A percentile compares a stretch with the other conserved stretches of the same genome.
These are phyloP conservation scores for Sclerospora graminicola DNA, from an alignment of 352 stramenopile genomes.

Conservation along the genomic window DNA sequence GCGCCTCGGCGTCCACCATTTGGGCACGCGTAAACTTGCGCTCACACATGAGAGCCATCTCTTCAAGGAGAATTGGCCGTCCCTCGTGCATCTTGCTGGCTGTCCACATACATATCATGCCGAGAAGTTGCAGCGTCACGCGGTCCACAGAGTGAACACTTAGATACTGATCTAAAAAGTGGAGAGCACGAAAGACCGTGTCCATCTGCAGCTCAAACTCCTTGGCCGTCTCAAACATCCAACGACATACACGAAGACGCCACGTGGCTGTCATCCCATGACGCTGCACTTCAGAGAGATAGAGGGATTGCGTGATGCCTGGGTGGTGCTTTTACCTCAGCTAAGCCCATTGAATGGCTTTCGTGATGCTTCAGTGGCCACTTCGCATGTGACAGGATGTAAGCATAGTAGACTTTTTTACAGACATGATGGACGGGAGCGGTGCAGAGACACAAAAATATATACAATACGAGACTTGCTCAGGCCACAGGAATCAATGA, in stretches of 20 bases:
- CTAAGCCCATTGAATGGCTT: slow-evolving; percentile 30
- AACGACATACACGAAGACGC: slow-evolving; percentile 62
- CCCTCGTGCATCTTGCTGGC: slow-evolving; percentile 69
- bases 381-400: slow-evolving; percentile 13
- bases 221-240: slow-evolving; percentile 73
- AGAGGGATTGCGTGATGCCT: slow-evolving; percentile 23
- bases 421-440: neutral
- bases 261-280: slow-evolving; percentile 56
- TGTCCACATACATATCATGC: slow-evolving; percentile 64
- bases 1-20: slow-evolving; percentile 45
- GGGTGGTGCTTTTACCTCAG: slow-evolving; percentile 29
- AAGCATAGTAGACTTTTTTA: slow-evolving; percentile 17
- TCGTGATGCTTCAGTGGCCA: slow-evolving; percentile 12
- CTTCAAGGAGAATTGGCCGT: slow-evolving; percentile 55
- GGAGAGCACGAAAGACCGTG: slow-evolving; percentile 42
- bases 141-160: slow-evolving; percentile 61
- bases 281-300: slow-evolving; percentile 33
- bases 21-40: slow-evolving; percentile 55
- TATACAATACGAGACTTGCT: slow-evolving; percentile 21
- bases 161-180: slow-evolving; percentile 69
- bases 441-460: slow-evolving; percentile 4
- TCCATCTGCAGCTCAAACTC: slow-evolving; percentile 65
- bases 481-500: slow-evolving; percentile 22
- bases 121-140: slow-evolving; percentile 54
- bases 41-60: slow-evolving; percentile 68